These are phyloP conservation scores for Petunia secreta DNA, from an alignment of 257 asterid genomes.

Conservation along the genomic window DNA sequence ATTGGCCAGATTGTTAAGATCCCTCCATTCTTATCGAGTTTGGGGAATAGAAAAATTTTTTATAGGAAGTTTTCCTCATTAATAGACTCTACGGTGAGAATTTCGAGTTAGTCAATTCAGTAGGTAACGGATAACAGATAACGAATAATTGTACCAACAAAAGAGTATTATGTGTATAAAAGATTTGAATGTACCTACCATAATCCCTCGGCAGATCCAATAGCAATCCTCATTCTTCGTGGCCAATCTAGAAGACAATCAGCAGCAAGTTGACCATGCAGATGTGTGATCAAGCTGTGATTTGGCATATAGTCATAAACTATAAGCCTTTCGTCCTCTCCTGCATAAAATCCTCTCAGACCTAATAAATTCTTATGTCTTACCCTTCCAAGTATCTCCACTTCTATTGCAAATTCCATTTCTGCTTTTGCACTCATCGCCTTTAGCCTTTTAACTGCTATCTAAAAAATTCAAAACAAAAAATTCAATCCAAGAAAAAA, in stretches of 20 bases:
- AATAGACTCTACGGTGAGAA: too few species aligned
- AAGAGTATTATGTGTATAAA: too few species aligned
- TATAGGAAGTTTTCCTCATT: too few species aligned
- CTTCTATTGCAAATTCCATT: constrained; percentile 84
- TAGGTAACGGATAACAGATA: too few species aligned
- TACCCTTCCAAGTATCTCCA: constrained; percentile 82
- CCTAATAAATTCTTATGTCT: constrained; percentile 74
- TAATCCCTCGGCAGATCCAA: constrained; percentile 73
- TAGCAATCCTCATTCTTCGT: constrained; percentile 53
- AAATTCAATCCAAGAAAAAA: neutral
- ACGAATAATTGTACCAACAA: too few species aligned
- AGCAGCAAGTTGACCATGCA: constrained; percentile 71
- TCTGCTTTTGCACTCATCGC: constrained; percentile 79
- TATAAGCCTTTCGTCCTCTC: constrained; percentile 75
- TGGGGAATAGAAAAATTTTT: too few species aligned
- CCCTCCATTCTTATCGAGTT: too few species aligned
- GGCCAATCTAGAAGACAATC: constrained; percentile 68
- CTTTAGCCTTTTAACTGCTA: constrained; percentile 78
- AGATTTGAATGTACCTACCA: constrained; percentile 39
- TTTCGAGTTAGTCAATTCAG: too few species aligned
- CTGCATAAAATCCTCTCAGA: constrained; percentile 75
- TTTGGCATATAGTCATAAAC: constrained; percentile 87
- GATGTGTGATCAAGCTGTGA: constrained; percentile 72
- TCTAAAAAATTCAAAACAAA: constrained; percentile 36
- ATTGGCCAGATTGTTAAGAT: too few species aligned